Base-by-base conservation (phyloP, 177 flowering plant species). In the Telopea speciosissima region DNA sequence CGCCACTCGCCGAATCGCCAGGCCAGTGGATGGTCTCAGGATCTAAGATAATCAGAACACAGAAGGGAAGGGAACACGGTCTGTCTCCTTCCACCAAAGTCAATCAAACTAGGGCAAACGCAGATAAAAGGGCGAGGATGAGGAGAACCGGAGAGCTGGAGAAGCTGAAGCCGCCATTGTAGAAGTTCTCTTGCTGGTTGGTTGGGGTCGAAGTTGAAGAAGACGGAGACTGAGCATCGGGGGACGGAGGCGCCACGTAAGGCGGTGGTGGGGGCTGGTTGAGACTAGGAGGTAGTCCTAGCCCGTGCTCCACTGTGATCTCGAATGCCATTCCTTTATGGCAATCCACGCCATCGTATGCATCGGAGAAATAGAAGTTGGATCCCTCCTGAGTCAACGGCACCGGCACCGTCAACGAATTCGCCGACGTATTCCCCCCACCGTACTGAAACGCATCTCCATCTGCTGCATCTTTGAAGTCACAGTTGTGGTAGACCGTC, bases 201-300 rank as follows among this genome's bases (percentile, higher is more conserved):
- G 44, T 64, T 13, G 62, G 12, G 17, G 62, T 61, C 10, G 40
- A 36, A 5, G 79, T 66, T n/a, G 70, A 16, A 11, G 89, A 83
- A n/a, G 89, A 79, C 11, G 81, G 62, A 62, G 23, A 70, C 54
- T 69, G 42, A 16, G 83, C 42, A 54, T 81, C 80, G 3, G 73
- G 25, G 12, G 85, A 49, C 11, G 86, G 88, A 10, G 92, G 86
- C 36, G 71, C 73, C 2, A 10, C 72, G 75, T 84, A 89, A 0
- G 86, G 85, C 10, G 92, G 90, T 0, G 97, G 97, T 1, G 98
- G 98, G 0, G 97, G 96, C 77, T 88, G 93, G 80, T 86, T 90
- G 70, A 93, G 93, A 79, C 84, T 86, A 1, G 91, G 89, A 10
- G 97, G 97, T 60, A 91, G 77, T 8, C 97, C 98, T n/a, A 61